These are phyloP conservation scores for Sugiyamaella pinicola DNA, from an alignment of 1,139 yeast genomes.

Conservation along the genomic window DNA sequence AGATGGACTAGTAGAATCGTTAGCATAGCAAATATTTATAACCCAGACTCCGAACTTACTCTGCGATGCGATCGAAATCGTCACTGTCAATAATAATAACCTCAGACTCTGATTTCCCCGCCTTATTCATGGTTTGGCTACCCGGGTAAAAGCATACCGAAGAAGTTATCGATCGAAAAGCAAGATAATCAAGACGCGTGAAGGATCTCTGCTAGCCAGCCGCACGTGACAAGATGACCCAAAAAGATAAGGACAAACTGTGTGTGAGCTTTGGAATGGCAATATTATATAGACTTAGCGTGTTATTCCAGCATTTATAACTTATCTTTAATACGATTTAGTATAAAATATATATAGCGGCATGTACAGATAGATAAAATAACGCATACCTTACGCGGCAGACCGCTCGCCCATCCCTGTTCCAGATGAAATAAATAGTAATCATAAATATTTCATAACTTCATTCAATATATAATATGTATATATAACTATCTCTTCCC, in stretches of 20 bases:
- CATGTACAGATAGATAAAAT: too few species aligned
- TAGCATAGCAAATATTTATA: background rate
- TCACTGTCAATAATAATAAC: slow-evolving; percentile 18
- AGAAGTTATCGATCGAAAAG: too few species aligned
- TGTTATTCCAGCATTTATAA: too few species aligned
- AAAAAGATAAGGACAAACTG: too few species aligned
- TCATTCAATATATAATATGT: slow-evolving; percentile 1
- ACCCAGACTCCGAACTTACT: background rate
- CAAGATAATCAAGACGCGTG: too few species aligned
- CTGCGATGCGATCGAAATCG: background rate
- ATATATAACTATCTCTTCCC: slow-evolving; percentile 1
- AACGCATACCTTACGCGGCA: background rate
- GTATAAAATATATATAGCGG: too few species aligned
- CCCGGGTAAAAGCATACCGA: too few species aligned
- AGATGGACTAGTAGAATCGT: slow-evolving; percentile 1
- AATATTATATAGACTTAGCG: too few species aligned
- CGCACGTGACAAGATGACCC: background rate
- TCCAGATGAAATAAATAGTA: background rate
- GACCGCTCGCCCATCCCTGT: too few species aligned
- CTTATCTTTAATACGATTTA: too few species aligned
- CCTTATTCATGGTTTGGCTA: background rate
- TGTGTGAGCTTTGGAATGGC: too few species aligned
- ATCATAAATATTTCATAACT: background rate
- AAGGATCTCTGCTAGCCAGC: background rate
- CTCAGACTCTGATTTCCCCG: background rate